Evolutionary conservation across 2,329 filamentous ascomycete genomes (phyloP).

Genomic region (Phyllosticta ampelicida): DNA sequence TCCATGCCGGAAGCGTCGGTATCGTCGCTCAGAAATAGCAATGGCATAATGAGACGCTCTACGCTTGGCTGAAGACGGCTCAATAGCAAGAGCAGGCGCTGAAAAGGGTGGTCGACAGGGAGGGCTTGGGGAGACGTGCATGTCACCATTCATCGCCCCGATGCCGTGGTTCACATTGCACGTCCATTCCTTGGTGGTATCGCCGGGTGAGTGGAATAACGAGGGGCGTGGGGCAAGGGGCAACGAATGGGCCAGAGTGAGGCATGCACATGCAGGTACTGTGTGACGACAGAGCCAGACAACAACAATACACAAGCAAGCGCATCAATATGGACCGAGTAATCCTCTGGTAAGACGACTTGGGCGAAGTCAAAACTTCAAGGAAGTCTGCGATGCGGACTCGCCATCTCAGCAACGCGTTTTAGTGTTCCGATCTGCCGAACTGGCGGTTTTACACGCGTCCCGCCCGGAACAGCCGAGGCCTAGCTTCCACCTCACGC

Average conservation of each 20-base stretch:
- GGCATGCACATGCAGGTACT: neutral
- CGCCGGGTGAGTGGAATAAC: neutral
- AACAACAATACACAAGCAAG: neutral
- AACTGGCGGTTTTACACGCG: neutral
- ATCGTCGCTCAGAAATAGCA: neutral
- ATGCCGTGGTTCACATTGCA: neutral
- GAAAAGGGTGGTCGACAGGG: neutral
- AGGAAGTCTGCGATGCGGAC: neutral
- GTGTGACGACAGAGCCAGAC: neutral
- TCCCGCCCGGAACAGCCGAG: neutral
- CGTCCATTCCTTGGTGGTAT: neutral
- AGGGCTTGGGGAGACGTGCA: neutral
- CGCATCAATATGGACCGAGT: neutral
- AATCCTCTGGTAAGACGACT: neutral
- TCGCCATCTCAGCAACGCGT: neutral
- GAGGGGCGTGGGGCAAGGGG: neutral
- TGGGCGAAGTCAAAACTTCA: neutral
- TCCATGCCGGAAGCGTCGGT: neutral
- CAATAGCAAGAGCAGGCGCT: neutral
- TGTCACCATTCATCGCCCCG: neutral
- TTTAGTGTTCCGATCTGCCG: neutral
- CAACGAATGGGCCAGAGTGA: neutral
- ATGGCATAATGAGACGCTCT: neutral
- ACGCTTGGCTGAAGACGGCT: neutral
- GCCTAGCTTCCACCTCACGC: no score